A percentile compares a stretch with the other conserved stretches of the same genome.
phyloP scores from a whole-genome alignment of 164 flowering plant genomes.

The Macadamia tetraphylla region DNA sequence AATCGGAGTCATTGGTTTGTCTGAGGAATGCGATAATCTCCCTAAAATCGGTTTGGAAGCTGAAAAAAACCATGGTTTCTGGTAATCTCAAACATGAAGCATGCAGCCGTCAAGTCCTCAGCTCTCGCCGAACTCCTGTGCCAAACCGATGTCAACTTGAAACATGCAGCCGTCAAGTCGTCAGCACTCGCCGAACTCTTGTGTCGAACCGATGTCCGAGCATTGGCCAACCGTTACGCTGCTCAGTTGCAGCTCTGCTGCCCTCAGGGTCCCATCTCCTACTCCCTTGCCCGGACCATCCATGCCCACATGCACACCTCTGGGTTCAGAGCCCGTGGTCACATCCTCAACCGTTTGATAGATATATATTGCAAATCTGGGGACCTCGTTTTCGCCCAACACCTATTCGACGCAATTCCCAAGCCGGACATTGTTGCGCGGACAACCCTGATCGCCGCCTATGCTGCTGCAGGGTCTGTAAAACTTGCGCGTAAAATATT shows the following conservation, averaged over 20 bases:
- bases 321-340: slow-evolving; percentile 52
- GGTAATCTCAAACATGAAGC: slow-evolving; percentile 9
- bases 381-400: slow-evolving; percentile 35
- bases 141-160: slow-evolving; percentile 12
- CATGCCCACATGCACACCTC: slow-evolving; percentile 65
- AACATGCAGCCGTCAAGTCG: neutral
- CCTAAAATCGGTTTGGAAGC: neutral
- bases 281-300: slow-evolving; percentile 29
- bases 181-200: slow-evolving; percentile 8
- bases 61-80: slow-evolving; percentile 1
- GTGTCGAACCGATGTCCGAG: slow-evolving; percentile 20
- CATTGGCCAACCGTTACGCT: slow-evolving; percentile 44
- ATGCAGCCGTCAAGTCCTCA: slow-evolving; percentile 4
- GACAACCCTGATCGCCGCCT: slow-evolving; percentile 60
- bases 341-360: slow-evolving; percentile 60
- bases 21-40: too few species aligned
- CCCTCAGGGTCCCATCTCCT: slow-evolving; percentile 22
- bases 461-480: slow-evolving; percentile 32
- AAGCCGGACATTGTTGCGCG: slow-evolving; percentile 56
- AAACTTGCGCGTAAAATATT: slow-evolving; percentile 41
- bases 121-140: slow-evolving; percentile 3
- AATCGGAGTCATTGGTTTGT: too few species aligned
- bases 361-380: slow-evolving; percentile 48
- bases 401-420: slow-evolving; percentile 56
- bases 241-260: slow-evolving; percentile 38